Conservation (phyloP, 1,139 yeast genomes). For the Taphrina communis region DNA sequence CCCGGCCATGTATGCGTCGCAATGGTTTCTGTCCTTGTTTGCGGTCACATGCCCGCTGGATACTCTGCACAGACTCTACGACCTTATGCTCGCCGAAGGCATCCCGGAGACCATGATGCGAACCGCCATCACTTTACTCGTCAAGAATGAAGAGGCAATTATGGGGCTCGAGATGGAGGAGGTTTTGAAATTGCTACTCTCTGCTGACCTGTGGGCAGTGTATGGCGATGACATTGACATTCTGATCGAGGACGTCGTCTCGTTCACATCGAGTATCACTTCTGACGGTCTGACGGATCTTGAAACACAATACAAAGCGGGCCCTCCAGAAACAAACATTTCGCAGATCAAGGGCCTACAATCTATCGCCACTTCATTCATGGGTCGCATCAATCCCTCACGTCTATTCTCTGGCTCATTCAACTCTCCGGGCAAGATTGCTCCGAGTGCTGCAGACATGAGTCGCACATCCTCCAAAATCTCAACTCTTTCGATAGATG, state of each 20-base stretch:
- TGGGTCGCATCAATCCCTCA: conserved; percentile 40
- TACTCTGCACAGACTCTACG: conserved; percentile 63
- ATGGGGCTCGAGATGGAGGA: conserved; percentile 64
- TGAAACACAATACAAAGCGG: conserved; percentile 48
- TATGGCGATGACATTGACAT: conserved; percentile 57
- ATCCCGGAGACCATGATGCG: conserved; percentile 69
- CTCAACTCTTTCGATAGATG: conserved; percentile 13
- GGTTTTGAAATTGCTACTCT: conserved; percentile 65
- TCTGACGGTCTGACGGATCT: conserved; percentile 46
- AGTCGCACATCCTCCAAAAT: conserved; percentile 24
- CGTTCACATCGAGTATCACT: conserved; percentile 8
- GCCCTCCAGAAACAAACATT: conserved; percentile 20
- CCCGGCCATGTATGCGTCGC: conserved; percentile 54
- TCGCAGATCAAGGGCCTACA: conserved; percentile 45
- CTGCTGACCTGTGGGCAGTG: conserved; percentile 60
- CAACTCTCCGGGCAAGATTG: conserved; percentile 18
- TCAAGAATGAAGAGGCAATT: conserved; percentile 61
- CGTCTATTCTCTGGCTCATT: conserved; percentile 35
- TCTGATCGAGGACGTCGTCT: conserved; percentile 56
- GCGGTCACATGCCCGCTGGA: conserved; percentile 66
- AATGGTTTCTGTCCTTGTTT: conserved; percentile 72
- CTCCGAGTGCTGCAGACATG: conserved; percentile 29
- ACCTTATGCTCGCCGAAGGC: conserved; percentile 65
- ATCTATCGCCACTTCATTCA: conserved; percentile 43
- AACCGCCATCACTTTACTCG: conserved; percentile 63